phyloP scores from a whole-genome alignment of 1,284 basidiomycete species.

The Pyrrhoderma noxium region DNA sequence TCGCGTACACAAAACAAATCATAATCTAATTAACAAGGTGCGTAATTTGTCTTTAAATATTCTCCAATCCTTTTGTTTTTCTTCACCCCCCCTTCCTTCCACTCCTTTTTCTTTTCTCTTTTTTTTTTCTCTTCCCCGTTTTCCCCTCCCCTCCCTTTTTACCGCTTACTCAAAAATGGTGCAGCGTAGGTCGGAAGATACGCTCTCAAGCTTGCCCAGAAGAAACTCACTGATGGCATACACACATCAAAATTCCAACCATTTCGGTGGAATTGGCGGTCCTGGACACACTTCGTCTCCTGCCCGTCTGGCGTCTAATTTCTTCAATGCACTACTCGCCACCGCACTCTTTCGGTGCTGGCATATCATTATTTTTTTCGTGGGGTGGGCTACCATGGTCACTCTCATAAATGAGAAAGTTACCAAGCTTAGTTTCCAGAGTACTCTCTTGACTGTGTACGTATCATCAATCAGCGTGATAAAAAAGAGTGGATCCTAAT shows the following conservation, averaged over 20 bases:
- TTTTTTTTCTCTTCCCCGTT: background rate
- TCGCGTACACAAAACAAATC: no score
- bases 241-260: conserved; percentile 14
- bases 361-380: conserved; percentile 58
- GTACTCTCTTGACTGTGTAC: conserved; percentile 56
- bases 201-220: background rate
- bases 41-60: background rate
- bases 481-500: no score
- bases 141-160: background rate
- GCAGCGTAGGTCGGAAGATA: background rate
- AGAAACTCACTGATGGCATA: conserved; percentile 14
- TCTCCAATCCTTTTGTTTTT: background rate
- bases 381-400: conserved; percentile 49
- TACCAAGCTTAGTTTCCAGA: conserved; percentile 37
- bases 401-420: conserved; percentile 43
- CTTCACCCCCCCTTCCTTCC: background rate
- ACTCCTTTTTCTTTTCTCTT: background rate
- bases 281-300: background rate
- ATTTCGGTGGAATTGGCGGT: conserved; percentile 2
- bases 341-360: conserved; percentile 61
- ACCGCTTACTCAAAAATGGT: background rate
- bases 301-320: conserved; percentile 25
- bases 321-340: conserved; percentile 46
- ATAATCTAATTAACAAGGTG: no score
- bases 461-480: conserved; percentile 25